These are phyloP conservation scores for Suillus paluster DNA, from an alignment of 768 basidiomycete species.

Conservation along the genomic window DNA sequence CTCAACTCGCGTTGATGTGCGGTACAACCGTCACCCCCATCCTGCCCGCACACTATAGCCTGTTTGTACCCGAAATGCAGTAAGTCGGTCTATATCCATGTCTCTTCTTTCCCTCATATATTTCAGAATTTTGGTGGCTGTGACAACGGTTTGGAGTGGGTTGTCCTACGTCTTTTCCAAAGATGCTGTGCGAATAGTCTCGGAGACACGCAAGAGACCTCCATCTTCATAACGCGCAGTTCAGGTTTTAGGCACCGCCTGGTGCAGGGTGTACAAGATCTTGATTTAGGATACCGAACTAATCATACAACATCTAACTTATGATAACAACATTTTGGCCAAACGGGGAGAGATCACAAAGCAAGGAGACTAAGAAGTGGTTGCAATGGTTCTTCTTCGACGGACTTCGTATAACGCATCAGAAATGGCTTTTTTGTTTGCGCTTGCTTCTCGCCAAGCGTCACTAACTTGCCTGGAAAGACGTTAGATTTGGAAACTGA, in stretches of 20 bases:
- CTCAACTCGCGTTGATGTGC: conserved; percentile 93
- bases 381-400: conserved; percentile 43
- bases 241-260: background rate
- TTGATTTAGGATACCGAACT: conserved; percentile 15
- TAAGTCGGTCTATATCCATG: conserved; percentile 42
- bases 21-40: conserved; percentile 85
- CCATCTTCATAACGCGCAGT: conserved; percentile 21
- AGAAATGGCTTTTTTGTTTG: conserved; percentile 61
- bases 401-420: conserved; percentile 76
- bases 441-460: conserved; percentile 65
- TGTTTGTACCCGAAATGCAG: conserved; percentile 73
- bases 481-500: conserved; percentile 14
- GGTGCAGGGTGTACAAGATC: conserved; percentile 1
- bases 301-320: conserved; percentile 23
- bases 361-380: conserved; percentile 13
- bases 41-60: conserved; percentile 57
- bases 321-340: conserved; percentile 1
- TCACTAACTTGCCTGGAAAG: conserved; percentile 58
- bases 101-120: background rate
- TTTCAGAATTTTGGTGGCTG: conserved; percentile 80
- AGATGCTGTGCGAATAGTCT: conserved; percentile 68
- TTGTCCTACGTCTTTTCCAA: conserved; percentile 79
- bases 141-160: conserved; percentile 93
- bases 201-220: conserved; percentile 38
- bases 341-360: conserved; percentile 5